Evolutionary conservation across 306 rosid species (phyloP).

Genomic region (Quillaja saponaria): DNA sequence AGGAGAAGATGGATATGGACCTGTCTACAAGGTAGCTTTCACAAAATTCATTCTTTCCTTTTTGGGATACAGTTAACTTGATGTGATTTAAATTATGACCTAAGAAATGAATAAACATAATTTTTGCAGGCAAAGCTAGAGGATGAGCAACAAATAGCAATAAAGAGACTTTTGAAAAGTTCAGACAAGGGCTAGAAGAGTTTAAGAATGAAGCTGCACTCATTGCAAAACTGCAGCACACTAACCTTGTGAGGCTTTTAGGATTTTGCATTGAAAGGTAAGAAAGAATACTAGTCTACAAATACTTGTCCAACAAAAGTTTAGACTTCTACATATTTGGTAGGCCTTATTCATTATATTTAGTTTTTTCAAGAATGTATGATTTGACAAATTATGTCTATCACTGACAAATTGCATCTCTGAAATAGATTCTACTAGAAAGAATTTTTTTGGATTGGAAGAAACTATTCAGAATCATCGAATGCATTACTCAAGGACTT

Average conservation of each 20-base stretch:
- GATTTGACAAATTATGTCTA: no score
- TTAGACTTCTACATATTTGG: constrained; percentile 41
- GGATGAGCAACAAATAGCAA: constrained; percentile 25
- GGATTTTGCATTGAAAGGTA: constrained; percentile 33
- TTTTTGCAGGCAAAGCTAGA: constrained; percentile 29
- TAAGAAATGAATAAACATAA: background rate
- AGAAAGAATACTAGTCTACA: constrained; percentile 34
- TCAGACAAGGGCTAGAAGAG: constrained; percentile 32
- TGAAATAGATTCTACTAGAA: constrained; percentile 34
- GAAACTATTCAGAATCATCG: constrained; percentile 39
- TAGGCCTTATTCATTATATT: constrained; percentile 3
- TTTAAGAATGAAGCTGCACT: constrained; percentile 36
- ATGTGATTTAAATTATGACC: background rate
- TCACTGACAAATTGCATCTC: no score
- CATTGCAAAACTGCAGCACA: constrained; percentile 37
- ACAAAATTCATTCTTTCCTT: no score
- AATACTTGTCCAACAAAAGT: constrained; percentile 35
- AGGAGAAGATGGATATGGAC: background rate
- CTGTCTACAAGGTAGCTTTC: constrained; percentile 34
- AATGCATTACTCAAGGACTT: constrained; percentile 42
- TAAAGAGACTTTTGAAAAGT: constrained; percentile 29
- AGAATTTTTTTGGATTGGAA: constrained; percentile 26
- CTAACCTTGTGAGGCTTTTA: constrained; percentile 31
- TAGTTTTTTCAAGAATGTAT: no score
- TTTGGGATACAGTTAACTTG: no score